Conservation (phyloP, 495 filamentous ascomycete genomes). For the Clavariopsis aquatica region DNA sequence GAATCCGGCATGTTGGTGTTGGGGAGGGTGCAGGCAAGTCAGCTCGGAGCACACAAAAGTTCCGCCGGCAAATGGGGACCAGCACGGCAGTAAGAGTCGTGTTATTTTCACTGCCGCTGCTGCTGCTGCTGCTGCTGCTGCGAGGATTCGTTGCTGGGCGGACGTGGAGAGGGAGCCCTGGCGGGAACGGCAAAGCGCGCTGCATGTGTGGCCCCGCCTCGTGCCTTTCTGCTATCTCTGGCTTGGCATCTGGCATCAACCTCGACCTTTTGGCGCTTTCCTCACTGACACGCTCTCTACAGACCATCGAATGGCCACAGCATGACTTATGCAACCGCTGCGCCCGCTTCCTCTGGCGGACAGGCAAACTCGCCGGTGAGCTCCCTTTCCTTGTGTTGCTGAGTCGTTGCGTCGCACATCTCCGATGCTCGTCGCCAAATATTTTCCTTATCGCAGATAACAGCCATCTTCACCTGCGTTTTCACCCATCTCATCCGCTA, state of each 20-base stretch:
- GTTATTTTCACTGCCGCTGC: too few species aligned
- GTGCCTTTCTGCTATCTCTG: slow-evolving; percentile 13
- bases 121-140: too few species aligned
- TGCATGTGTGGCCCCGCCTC: slow-evolving; percentile 18
- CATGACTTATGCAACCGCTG: slow-evolving; percentile 64
- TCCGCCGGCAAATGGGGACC: background rate
- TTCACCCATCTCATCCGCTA: background rate
- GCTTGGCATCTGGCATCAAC: slow-evolving; percentile 11
- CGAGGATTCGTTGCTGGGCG: too few species aligned
- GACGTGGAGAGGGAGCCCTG: background rate
- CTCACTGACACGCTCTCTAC: slow-evolving; percentile 33
- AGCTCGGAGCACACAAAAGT: too few species aligned
- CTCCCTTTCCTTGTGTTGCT: slow-evolving; percentile 32
- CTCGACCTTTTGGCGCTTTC: slow-evolving; percentile 33
- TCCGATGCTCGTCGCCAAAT: slow-evolving; percentile 14
- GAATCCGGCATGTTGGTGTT: background rate
- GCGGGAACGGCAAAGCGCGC: background rate
- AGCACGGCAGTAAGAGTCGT: background rate
- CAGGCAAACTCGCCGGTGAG: slow-evolving; percentile 69
- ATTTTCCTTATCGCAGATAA: slow-evolving; percentile 37
- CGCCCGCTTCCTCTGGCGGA: slow-evolving; percentile 67
- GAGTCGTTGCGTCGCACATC: slow-evolving; percentile 5
- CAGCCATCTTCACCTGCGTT: background rate
- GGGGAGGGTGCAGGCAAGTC: background rate
- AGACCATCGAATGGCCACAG: slow-evolving; percentile 56